Base-by-base conservation (phyloP, 306 rosid species). In the Trifolium dubium region DNA sequence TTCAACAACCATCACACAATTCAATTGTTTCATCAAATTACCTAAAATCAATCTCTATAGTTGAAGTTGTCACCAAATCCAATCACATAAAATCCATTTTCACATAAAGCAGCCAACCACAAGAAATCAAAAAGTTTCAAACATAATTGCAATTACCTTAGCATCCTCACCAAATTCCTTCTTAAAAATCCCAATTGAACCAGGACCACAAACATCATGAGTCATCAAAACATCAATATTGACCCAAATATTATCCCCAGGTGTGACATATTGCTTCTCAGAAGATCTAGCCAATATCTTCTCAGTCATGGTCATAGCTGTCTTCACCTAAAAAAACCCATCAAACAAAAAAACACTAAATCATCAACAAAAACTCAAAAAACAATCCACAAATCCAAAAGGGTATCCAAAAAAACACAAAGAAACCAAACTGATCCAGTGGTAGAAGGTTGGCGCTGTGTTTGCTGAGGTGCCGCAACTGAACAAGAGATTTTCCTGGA, bases 181-280 rank as follows among this genome's bases (percentile, higher is more conserved):
- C 88, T 94, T 91, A 82, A 94, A 94, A 78, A 94, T 84, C 8
- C 98, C 98, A 34, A 91, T 69, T n/a, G 96, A 83, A 71, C 98
- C 98, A 58, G 98, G 98, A 50, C 98, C 96, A 67, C 92, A 89
- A 2, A 94, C 95, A 83, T 94, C 98, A 80, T 94, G 97, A 61
- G 94, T 94, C 98, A 94, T 94, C 83, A 94, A 88, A 75, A 87
- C 40, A 72, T 94, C 98, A 71, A 88, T 72, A 72, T 94, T 88
- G 44, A 88, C 91, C 98, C 98, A 94, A 37, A 83, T 88, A 83
- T 91, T 94, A 40, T 89, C 97, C 73, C 94, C 97, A 1, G 98
- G 98, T 65, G 35, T 84, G 86, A 91, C 77, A 29, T 89, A 82
- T 54, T 81, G 10, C 80, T 82, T 94, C 84, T 91, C 86, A 50